Evolutionary conservation across 2,329 filamentous ascomycete species (phyloP), one percentile per base, ranked within the genome.

Genomic region (Talaromyces amestolkiae): DNA sequence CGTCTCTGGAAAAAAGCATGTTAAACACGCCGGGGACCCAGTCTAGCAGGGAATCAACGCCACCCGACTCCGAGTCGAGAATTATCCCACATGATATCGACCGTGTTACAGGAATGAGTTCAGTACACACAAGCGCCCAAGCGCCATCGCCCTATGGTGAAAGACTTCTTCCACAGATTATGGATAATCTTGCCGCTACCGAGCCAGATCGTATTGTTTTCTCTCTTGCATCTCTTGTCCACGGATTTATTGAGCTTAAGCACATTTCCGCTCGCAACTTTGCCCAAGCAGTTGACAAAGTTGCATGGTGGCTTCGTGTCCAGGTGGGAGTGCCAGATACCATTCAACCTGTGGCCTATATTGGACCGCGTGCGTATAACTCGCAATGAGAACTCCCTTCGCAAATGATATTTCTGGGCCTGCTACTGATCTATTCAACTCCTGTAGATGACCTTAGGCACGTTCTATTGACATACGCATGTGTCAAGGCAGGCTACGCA

Each of bases 161-260:
- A 43, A 56, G 61, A 37, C 61, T 63, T 31, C n/a, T 63, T 58
- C 61, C 61, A 15, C 61, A 63, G 51, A 63, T 63, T 8, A 58
- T 63, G 61, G 61, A 63, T 37, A 17, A 37, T 24, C 49, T 63
- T 5, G 61, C 61, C 3, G 61, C 24, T 35, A 8, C 51, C 49
- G 22, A 63, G 3, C 61, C 61, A 22, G 49, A 63, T 3, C 35
- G 19, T 13, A 45, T 11, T 13, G 61, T 63, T 47, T 63, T 63
- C 51, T 45, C 49, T 8, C 37, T 63, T 24, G 35, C 61, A 35
- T 33, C 4, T 8, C 24, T 58, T 10, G 17, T n/a, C 24, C 15
- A 24, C 15, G 61, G 39, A 24, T 24, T 15, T 11, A 15, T 58
- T 35, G 51, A 43, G 37, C 19, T 43, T n/a, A 33, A 17, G 24